Evolutionary conservation across 2,329 filamentous ascomycete genomes (phyloP).

Genomic region (Cercospora citrullina): DNA sequence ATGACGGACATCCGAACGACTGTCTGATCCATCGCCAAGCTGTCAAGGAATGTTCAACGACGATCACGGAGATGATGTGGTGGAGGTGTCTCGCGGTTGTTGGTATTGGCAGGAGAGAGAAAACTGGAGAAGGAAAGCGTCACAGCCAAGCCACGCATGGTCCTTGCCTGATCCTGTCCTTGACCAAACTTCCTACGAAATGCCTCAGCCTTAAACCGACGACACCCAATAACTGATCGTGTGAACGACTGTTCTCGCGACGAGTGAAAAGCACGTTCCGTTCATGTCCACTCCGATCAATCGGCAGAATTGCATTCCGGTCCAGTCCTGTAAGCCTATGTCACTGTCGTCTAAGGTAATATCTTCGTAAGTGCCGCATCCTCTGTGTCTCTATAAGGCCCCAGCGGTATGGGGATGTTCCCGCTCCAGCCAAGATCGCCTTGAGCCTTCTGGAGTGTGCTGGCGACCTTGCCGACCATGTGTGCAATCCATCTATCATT

Average conservation of each 20-base stretch:
- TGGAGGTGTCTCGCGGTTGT: background rate
- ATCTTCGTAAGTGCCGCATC: constrained; percentile 27
- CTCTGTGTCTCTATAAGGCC: constrained; percentile 38
- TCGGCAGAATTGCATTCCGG: background rate
- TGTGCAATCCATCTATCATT: constrained; percentile 59
- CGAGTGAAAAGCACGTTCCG: background rate
- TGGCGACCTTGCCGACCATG: constrained; percentile 53
- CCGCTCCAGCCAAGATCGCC: constrained; percentile 55
- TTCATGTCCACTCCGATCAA: background rate
- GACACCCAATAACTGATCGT: background rate
- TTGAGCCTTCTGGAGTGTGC: constrained; percentile 51
- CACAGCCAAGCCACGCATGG: background rate
- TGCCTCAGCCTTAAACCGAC: background rate
- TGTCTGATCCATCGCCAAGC: background rate
- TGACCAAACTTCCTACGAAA: background rate
- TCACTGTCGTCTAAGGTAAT: constrained; percentile 26
- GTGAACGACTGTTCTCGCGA: background rate
- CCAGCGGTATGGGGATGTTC: constrained; percentile 48
- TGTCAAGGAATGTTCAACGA: background rate
- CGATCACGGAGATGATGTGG: background rate
- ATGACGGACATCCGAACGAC: background rate
- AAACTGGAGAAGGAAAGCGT: background rate
- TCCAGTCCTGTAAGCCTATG: background rate
- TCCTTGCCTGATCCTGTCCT: background rate
- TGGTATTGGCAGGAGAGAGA: background rate